Evolutionary conservation across 257 asterid species (phyloP), one percentile per base, ranked within the genome.

Genomic region (Ophiorrhiza pumila): DNA sequence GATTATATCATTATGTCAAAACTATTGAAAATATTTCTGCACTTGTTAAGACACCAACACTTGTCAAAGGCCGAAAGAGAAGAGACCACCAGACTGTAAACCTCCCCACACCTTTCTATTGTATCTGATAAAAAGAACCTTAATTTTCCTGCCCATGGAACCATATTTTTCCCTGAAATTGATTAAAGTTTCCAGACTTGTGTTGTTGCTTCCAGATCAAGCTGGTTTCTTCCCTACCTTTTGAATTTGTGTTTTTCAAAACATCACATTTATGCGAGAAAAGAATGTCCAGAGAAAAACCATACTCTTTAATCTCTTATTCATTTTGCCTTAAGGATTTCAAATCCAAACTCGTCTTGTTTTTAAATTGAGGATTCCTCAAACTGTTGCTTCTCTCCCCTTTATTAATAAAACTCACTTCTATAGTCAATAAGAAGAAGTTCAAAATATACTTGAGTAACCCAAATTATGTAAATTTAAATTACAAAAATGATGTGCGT

Each of bases 371-470:
- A 37, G 42, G 7, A 37, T 2, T 49, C 17, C 56, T 49, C 1
- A 14, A 47, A 68, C 25, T 50, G 20, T 7, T 7, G 27, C 53
- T 23, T 2, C 39, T 10, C 60, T 39, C 37, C 20, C 43, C 22
- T 55, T 31, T 15, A 35, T 11, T 47, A 20, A 39, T 23, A 27
- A 64, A 64, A 41, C 29, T 46, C 22, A 39, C 52, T 39, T 64
- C 69, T 37, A 34, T 15, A 23, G 15, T 47, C 52, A 31, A 64
- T 39, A 46, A 46, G 71, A 43, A 70, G 74, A 27, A n/a, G n/a
- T 27, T 9, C 23, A 23, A 2, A 58, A 18, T 0, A 49, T 49
- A 49, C 17, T 49, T 25, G 32, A 56, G 27, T 11, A 1, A 15
- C 31, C 9, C 34, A 56, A 56, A n/a, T 18, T 4, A 55, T 12